These are phyloP conservation scores for Helminthosporium solani DNA, from an alignment of 2,329 filamentous ascomycete genomes.

Conservation along the genomic window DNA sequence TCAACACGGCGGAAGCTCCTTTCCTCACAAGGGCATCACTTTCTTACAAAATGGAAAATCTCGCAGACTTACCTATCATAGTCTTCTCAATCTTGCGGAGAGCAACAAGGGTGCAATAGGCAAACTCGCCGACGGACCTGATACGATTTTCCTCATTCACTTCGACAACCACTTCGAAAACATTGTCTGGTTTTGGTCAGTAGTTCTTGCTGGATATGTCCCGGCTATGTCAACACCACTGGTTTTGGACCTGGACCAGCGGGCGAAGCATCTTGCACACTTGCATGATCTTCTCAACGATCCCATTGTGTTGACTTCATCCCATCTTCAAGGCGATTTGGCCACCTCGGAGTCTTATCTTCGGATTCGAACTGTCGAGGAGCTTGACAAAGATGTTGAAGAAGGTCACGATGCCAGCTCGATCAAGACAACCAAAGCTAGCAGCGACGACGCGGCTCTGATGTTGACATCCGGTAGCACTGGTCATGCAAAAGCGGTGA, in stretches of 20 bases:
- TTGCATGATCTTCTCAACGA: constrained; percentile 3
- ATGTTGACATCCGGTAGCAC: constrained; percentile 58
- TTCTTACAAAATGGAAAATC: no score
- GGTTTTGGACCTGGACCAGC: constrained; percentile 4
- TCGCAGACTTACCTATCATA: no score
- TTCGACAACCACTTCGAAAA: constrained; percentile 9
- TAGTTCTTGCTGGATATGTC: not conserved
- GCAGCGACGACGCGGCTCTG: constrained; percentile 12
- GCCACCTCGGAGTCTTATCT: no score
- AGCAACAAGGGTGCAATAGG: no score
- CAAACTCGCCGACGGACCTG: no score
- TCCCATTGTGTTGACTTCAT: constrained; percentile 4
- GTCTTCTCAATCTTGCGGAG: no score
- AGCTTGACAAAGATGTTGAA: not conserved
- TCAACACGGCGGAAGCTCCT: no score
- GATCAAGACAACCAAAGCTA: no score
- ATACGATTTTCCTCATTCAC: constrained; percentile 13
- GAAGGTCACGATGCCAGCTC: not conserved
- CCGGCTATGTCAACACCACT: constrained; percentile 9
- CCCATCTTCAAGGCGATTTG: no score
- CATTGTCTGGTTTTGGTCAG: constrained; percentile 14
- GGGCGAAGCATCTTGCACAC: constrained; percentile 2
- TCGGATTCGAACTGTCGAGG: no score
- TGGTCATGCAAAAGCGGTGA: constrained; percentile 54
- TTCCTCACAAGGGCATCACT: no score